Percentiles rank a stretch among this genome's conserved stretches.
These are phyloP conservation scores for Neostapfia colusana DNA, from an alignment of 176 grass and related monocot species.

Conservation along the genomic window DNA sequence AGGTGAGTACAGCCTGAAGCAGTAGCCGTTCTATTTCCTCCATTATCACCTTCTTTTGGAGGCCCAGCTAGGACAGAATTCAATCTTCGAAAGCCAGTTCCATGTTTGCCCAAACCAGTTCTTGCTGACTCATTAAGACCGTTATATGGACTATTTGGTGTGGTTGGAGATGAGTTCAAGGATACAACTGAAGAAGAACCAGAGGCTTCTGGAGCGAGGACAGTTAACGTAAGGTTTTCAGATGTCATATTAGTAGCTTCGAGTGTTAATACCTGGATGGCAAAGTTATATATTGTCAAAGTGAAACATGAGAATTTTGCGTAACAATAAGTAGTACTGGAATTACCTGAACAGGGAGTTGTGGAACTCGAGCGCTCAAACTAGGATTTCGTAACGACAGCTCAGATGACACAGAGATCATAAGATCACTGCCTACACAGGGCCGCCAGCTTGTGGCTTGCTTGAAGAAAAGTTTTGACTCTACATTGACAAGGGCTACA, in stretches of 20 bases:
- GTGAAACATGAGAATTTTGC: constrained; percentile 17
- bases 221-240: constrained; percentile 92
- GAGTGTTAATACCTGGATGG: constrained; percentile 90
- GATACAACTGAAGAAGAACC: constrained; percentile 80
- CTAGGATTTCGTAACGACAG: constrained; percentile 54
- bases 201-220: constrained; percentile 86
- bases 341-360: constrained; percentile 91
- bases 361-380: constrained; percentile 60
- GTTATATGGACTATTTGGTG: constrained; percentile 53
- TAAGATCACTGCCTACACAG: constrained; percentile 78
- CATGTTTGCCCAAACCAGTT: constrained; percentile 46
- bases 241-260: constrained; percentile 93
- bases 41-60: constrained; percentile 57
- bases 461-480: constrained; percentile 98
- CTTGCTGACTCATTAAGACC: constrained; percentile 47
- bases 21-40: constrained; percentile 50
- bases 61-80: constrained; percentile 49
- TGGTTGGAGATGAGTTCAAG: constrained; percentile 75
- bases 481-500: constrained; percentile 47
- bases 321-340: constrained; percentile 7
- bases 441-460: constrained; percentile 83
- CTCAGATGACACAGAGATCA: constrained; percentile 85
- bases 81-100: constrained; percentile 38
- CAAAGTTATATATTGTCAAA: constrained; percentile 13
- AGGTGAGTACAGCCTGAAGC: constrained; percentile 78